phyloP scores from a whole-genome alignment of 495 filamentous ascomycete species.

The Tuber aestivum region DNA sequence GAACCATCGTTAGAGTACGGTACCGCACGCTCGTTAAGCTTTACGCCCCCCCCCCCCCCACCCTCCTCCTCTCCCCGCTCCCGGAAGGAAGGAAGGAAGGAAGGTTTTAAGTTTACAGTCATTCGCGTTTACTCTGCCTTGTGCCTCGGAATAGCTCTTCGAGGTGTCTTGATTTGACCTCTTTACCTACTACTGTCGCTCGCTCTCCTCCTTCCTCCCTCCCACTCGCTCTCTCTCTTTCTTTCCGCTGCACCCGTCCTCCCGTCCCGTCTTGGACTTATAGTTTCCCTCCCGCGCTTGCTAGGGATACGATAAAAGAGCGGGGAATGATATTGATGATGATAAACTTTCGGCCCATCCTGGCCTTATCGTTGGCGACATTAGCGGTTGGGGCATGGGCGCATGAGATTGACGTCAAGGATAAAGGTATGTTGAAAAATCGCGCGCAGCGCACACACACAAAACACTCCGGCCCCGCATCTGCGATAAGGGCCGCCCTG shows the following conservation, averaged over 20 bases:
- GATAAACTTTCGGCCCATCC: background rate
- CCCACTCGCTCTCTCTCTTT: background rate
- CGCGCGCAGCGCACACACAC: background rate
- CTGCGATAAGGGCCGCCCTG: background rate
- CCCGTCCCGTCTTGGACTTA: background rate
- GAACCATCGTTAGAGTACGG: too few relatives aligned
- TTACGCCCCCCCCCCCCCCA: background rate
- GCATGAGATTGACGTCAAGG: background rate
- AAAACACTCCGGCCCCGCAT: background rate
- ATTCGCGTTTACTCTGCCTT: background rate
- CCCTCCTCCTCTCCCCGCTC: background rate
- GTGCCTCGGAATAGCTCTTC: background rate
- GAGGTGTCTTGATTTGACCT: background rate
- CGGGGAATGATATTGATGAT: background rate
- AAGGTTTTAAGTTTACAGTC: background rate
- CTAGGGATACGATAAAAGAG: background rate
- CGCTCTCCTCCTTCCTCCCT: background rate
- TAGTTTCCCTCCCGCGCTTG: background rate
- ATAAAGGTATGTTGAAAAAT: background rate
- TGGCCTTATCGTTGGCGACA: background rate
- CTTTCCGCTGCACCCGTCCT: background rate
- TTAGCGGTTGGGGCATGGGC: background rate
- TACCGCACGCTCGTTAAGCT: background rate
- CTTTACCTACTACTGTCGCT: background rate
- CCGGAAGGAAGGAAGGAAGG: too few relatives aligned